phyloP scores from a whole-genome alignment of 108 stramenopile species.

The Cyclotella distinguenda region DNA sequence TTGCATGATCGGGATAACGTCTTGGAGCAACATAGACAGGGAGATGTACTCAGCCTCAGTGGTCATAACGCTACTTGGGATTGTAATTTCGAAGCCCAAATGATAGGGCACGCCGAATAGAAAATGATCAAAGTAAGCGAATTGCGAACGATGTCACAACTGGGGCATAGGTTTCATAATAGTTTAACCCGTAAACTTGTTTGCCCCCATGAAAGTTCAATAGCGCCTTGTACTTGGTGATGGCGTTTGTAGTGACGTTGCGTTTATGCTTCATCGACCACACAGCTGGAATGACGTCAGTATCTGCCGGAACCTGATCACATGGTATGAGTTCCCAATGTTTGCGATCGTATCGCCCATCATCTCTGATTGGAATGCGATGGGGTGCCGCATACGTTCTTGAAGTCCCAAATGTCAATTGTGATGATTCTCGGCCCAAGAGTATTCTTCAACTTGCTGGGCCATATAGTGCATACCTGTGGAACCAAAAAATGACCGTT shows the following conservation, averaged over 20 bases:
- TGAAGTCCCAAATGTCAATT: not conserved
- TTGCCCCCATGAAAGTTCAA: slow-evolving; percentile 40
- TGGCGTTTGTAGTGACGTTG: slow-evolving; percentile 30
- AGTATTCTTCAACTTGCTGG: too few relatives aligned
- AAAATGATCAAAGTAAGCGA: not conserved
- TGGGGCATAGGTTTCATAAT: slow-evolving; percentile 20
- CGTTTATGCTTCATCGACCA: slow-evolving; percentile 59
- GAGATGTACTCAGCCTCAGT: too few relatives aligned
- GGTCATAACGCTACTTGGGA: too few relatives aligned
- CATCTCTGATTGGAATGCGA: not conserved
- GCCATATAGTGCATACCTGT: too few relatives aligned
- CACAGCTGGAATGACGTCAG: slow-evolving; percentile 38
- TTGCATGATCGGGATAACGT: too few relatives aligned
- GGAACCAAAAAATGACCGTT: too few relatives aligned
- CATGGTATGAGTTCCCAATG: not conserved
- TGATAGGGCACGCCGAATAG: too few relatives aligned
- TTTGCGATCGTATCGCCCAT: not conserved
- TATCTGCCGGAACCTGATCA: not conserved
- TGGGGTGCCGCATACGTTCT: not conserved
- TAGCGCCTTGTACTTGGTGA: slow-evolving; percentile 40
- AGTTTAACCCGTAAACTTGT: slow-evolving; percentile 14
- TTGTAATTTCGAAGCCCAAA: too few relatives aligned
- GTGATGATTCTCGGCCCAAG: not conserved
- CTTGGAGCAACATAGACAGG: too few relatives aligned
- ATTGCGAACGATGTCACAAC: slow-evolving; percentile 25